These are phyloP conservation scores for Cystobasidiopsis lactophilus DNA, from an alignment of 768 basidiomycete genomes.

Conservation along the genomic window DNA sequence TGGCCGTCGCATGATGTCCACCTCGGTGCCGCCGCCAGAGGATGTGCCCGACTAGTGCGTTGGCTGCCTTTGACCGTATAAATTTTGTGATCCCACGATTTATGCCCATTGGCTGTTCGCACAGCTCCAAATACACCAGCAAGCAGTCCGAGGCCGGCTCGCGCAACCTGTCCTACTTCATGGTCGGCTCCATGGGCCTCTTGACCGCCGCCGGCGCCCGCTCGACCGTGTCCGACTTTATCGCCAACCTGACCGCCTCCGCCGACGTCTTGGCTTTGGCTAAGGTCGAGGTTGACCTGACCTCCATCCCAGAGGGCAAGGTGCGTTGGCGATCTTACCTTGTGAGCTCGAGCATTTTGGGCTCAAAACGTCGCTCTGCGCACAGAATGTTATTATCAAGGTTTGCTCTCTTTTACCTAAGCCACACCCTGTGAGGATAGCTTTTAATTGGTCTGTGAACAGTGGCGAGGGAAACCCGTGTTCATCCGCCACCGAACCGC, in stretches of 20 bases:
- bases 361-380: neutral
- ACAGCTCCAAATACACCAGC: constrained; percentile 62
- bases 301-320: constrained; percentile 52
- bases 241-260: constrained; percentile 87
- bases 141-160: constrained; percentile 31
- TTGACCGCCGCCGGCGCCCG: constrained; percentile 87
- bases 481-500: constrained; percentile 92
- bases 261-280: constrained; percentile 95
- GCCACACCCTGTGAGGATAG: neutral
- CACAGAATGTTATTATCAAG: neutral
- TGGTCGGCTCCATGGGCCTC: constrained; percentile 50
- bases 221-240: constrained; percentile 76
- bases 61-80: too few species aligned
- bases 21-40: too few species aligned
- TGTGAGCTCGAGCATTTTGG: too few species aligned
- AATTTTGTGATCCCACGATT: too few species aligned
- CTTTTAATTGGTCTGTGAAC: constrained; percentile 20
- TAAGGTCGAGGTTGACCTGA: constrained; percentile 86
- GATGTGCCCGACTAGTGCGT: too few species aligned
- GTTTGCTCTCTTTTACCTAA: neutral
- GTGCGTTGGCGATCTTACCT: too few species aligned
- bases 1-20: too few species aligned
- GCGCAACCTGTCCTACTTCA: constrained; percentile 29
- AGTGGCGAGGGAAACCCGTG: constrained; percentile 99
- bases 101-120: too few species aligned